Evolutionary conservation across 441 rosid species (phyloP), one percentile per base, ranked within the genome.

Genomic region (Mallotus japonicus): DNA sequence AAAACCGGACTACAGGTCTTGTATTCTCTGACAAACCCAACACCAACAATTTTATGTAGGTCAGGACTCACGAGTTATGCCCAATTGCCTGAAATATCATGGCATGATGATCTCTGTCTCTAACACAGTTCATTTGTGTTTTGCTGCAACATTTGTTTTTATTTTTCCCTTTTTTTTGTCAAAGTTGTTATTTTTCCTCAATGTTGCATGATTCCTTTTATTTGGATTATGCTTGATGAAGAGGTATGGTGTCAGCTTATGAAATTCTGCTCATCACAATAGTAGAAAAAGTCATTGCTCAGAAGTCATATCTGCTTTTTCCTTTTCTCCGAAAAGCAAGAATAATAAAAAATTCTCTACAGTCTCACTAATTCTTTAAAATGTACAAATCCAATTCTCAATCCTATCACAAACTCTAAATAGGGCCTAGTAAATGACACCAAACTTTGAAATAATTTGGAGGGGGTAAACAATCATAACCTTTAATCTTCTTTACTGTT

Each of bases 371-470:
- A 55, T 67, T 44, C 19, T 46, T 49, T 5, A 17, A 58, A 54
- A 5, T 76, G 14, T 55, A 65, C 66, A 78, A 42, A 34, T 20
- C 53, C 44, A 57, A 50, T 68, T 62, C 32, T 47, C 74, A 37
- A 46, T 34, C 63, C 69, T 12, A 22, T 44, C 11, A 60, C 49
- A 55, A 55, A 20, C 47, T 59, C 55, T 16, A 20, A 12, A 34
- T 11, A 22, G 37, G 19, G 56, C 37, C 50, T 69, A 10, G 37
- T 14, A 56, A 54, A 44, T 8, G 5, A 59, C 49, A 0, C 24
- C 0, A 66, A 47, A 32, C 42, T 73, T 42, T 11, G 24, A 72
- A 54, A 56, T 75, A 16, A 47, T 64, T 59, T 22, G 50, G 16
- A 56, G 40, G 5, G 20, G 3, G 9, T 55, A 19, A 7, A 37